Evolutionary conservation across 768 basidiomycete species (phyloP), one percentile per base, ranked within the genome.

Genomic region (Leccinum truebloodii): DNA sequence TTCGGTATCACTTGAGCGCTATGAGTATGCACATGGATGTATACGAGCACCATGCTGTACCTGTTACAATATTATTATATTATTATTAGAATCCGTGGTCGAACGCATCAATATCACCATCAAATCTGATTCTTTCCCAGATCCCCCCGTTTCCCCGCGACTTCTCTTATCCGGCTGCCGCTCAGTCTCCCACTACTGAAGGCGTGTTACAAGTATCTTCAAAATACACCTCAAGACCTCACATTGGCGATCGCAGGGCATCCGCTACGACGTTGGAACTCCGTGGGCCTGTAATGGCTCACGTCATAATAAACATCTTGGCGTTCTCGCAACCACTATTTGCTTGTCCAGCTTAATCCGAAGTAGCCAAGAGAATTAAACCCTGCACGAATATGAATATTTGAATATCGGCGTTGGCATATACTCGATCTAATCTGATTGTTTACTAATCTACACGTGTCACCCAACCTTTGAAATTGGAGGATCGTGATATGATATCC

Each of bases 21-120:
- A 60, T 34, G 62, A 54, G 56, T 57, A 57, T 68, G 66, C 59
- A 44, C 34, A 35, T 37, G 35, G 3, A 39, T 41, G 37, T 39
- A 39, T 39, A n/a, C 10, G 18, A 41, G 39, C 39, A 41, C 39
- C 39, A 41, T 41, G 39, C 39, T 41, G 39, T 41, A 41, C 39
- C 39, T 41, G 39, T 41, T 49, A 6, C 13, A 49, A 49, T 49
- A 49, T 3, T 24, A 41, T n/a, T 2, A 9, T 41, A n/a, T n/a
- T 41, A 41, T 41, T 41, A 41, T 41, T 41, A 41, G 39, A 41
- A 41, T 41, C 18, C 39, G 8, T 41, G 39, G 39, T 41, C 39
- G 39, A 41, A 41, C 39, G 3, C 39, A 41, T 41, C 39, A 41
- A 41, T n/a, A 41, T n/a, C 39, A n/a, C 9, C 39, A 41, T 41